Conservation (phyloP, 225 moss, liverwort and hornwort species). For the Pseudoscleropodium purum region DNA sequence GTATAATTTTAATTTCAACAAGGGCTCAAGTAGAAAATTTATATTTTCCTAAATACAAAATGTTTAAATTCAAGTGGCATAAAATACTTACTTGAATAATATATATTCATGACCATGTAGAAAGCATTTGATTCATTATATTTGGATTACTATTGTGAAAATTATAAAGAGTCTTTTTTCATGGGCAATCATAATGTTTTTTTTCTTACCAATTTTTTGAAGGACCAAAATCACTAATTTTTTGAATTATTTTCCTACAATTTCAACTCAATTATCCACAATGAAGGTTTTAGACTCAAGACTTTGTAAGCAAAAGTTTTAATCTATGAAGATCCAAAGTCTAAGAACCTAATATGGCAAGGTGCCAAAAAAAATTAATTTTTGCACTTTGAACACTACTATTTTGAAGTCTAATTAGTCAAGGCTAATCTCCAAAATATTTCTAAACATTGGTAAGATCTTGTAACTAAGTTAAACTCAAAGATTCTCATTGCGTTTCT, state of each 20-base stretch:
- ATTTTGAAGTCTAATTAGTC: neutral
- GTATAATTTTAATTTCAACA: neutral
- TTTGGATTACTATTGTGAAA: neutral
- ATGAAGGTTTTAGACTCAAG: neutral
- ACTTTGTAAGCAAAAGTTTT: neutral
- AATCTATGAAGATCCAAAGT: neutral
- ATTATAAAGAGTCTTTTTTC: neutral
- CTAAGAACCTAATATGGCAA: no score
- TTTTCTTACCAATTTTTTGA: neutral
- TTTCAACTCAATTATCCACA: neutral
- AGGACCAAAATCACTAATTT: neutral
- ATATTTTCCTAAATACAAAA: neutral
- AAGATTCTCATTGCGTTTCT: neutral
- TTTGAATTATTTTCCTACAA: neutral
- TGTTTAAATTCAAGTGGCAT: neutral
- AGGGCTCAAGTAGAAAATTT: accelerated
- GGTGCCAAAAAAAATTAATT: neutral
- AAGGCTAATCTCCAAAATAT: neutral
- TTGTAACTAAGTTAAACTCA: neutral
- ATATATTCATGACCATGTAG: accelerated
- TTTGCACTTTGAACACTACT: no score
- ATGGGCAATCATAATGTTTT: accelerated
- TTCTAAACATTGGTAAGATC: accelerated
- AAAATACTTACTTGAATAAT: neutral
- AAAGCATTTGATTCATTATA: neutral